These are phyloP conservation scores for Alternaria arbusti DNA, from an alignment of 2,329 filamentous ascomycete species.

Conservation along the genomic window DNA sequence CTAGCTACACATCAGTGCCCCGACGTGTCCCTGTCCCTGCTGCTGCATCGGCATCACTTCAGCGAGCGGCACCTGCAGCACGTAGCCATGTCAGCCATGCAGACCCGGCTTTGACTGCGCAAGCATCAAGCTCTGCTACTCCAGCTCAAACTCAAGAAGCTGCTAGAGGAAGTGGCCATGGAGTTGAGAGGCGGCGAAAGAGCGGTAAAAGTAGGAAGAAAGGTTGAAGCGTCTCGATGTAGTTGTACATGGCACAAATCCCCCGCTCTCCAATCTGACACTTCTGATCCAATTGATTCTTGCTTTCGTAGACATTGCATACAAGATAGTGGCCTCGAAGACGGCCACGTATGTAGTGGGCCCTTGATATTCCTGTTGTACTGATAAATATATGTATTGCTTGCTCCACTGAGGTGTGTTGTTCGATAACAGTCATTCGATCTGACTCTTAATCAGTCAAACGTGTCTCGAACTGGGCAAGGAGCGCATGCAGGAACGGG, in stretches of 20 bases:
- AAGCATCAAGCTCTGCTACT: conserved; percentile 11
- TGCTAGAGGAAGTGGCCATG: conserved; percentile 27
- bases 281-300: not conserved
- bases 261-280: not conserved
- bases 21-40: conserved; percentile 46
- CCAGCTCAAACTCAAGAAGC: conserved; percentile 15
- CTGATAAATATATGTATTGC: conserved; percentile 7
- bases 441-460: conserved; percentile 3
- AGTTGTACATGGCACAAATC: not conserved
- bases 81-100: conserved; percentile 26
- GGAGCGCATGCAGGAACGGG: conserved; percentile 9
- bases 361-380: conserved; percentile 8
- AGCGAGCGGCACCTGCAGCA: conserved; percentile 20
- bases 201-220: conserved; percentile 33
- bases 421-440: conserved; percentile 11
- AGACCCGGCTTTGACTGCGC: conserved; percentile 27
- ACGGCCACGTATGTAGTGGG: conserved; percentile 14
- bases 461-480: conserved; percentile 10
- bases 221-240: not conserved
- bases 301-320: conserved; percentile 5
- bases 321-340: not conserved
- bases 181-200: conserved; percentile 35
- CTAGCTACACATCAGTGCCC: conserved; percentile 37
- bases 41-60: conserved; percentile 4
- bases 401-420: conserved; percentile 16